Conservation (phyloP, 116 monocot genomes). For the Phalaenopsis hybrid region DNA sequence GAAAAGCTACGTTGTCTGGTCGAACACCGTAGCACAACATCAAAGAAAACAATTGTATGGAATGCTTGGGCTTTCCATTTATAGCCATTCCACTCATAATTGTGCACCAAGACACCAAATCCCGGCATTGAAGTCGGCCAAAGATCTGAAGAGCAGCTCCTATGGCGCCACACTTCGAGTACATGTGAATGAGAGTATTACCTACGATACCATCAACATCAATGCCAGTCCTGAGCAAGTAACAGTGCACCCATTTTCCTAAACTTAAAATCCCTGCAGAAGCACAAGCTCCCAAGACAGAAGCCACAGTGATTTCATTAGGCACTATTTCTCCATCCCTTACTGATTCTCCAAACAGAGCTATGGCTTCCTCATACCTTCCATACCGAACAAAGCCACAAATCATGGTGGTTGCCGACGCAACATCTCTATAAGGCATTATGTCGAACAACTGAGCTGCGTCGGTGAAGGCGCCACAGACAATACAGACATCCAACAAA, state of each 20-base stretch:
- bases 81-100: slow-evolving; percentile 31
- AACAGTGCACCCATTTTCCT: slow-evolving; percentile 30
- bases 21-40: slow-evolving; percentile 33
- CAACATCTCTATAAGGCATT: slow-evolving; percentile 30
- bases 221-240: slow-evolving; percentile 1
- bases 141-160: slow-evolving; percentile 24
- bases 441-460: slow-evolving; percentile 24
- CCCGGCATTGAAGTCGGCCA: slow-evolving; percentile 8
- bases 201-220: slow-evolving; percentile 14
- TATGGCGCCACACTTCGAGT: slow-evolving; percentile 41
- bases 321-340: slow-evolving; percentile 20
- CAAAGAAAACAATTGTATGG: slow-evolving; percentile 28
- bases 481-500: slow-evolving; percentile 26
- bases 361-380: slow-evolving; percentile 15
- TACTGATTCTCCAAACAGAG: slow-evolving; percentile 13
- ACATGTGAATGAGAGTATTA: slow-evolving; percentile 42
- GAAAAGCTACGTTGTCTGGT: slow-evolving; percentile 32
- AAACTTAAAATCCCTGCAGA: slow-evolving; percentile 14
- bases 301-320: slow-evolving; percentile 32
- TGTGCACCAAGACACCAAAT: slow-evolving; percentile 43
- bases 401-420: slow-evolving; percentile 35
- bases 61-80: slow-evolving; percentile 17
- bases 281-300: slow-evolving; percentile 25
- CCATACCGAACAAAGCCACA: slow-evolving; percentile 19
- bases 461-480: slow-evolving; percentile 11